Conservation (phyloP, 257 asterid species). For the Solanum arcanum region DNA sequence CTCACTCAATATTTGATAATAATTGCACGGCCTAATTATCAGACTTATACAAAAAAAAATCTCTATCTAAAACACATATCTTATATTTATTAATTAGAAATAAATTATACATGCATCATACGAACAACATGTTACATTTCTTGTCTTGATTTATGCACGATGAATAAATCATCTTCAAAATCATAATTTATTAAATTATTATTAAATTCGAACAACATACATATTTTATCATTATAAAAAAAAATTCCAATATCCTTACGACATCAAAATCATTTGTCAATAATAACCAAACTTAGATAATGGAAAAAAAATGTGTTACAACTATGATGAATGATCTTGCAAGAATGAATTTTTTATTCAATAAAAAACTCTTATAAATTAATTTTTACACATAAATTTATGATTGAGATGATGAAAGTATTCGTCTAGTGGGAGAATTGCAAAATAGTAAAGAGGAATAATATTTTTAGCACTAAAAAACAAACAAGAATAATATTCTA, state of each 20-base stretch:
- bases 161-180: neutral
- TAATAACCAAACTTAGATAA: neutral
- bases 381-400: neutral
- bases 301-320: neutral
- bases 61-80: neutral
- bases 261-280: neutral
- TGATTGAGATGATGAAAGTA: neutral
- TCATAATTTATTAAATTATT: neutral
- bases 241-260: neutral
- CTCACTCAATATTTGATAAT: neutral
- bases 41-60: neutral
- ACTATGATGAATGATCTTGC: neutral
- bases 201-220: neutral
- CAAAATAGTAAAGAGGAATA: neutral
- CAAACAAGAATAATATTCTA: neutral
- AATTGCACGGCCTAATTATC: fast-evolving
- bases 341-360: neutral
- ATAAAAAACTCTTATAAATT: neutral
- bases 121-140: neutral
- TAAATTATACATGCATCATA: too few relatives aligned
- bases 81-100: too few relatives aligned
- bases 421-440: neutral
- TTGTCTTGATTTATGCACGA: neutral
- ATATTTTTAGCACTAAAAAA: neutral
- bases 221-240: neutral